phyloP scores from a whole-genome alignment of 2,329 filamentous ascomycete species.

The Fulvia fulva region DNA sequence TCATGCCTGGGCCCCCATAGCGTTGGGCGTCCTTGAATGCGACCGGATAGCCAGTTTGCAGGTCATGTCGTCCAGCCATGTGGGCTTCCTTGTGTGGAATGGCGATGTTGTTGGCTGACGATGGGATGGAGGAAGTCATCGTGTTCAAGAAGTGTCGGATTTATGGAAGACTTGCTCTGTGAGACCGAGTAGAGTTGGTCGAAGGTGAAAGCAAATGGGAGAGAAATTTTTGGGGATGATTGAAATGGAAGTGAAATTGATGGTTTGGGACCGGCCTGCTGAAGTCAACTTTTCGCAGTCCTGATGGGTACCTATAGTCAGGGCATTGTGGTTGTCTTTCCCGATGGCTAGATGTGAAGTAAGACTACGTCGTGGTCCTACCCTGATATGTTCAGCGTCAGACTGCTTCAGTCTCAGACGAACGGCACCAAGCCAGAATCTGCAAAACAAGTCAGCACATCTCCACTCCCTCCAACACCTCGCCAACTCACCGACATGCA shows the following conservation, averaged over 20 bases:
- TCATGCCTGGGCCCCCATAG: too few relatives aligned
- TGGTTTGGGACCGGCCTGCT: background rate
- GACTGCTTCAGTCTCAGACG: background rate
- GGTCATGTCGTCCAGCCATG: background rate
- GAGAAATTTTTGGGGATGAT: too few relatives aligned
- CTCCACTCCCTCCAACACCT: background rate
- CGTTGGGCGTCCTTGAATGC: too few relatives aligned
- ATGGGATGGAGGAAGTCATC: too few relatives aligned
- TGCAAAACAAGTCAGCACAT: background rate
- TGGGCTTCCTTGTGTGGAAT: background rate
- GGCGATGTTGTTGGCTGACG: too few relatives aligned
- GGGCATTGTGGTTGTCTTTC: too few relatives aligned
- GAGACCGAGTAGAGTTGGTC: too few relatives aligned
- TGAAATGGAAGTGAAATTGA: background rate
- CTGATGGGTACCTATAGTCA: too few relatives aligned
- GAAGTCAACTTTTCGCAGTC: background rate
- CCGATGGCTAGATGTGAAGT: too few relatives aligned
- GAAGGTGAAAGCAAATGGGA: too few relatives aligned
- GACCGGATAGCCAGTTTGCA: background rate
- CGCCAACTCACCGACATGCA: constrained; percentile 39
- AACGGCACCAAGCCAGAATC: background rate
- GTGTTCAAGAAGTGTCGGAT: too few relatives aligned
- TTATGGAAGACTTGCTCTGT: too few relatives aligned
- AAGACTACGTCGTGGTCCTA: background rate
- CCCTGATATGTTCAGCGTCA: background rate